Percentiles rank a stretch among this genome's conserved stretches.
Evolutionary conservation across 1,284 basidiomycete species (phyloP).

Genomic region (Fomitiporia mediterranea): DNA sequence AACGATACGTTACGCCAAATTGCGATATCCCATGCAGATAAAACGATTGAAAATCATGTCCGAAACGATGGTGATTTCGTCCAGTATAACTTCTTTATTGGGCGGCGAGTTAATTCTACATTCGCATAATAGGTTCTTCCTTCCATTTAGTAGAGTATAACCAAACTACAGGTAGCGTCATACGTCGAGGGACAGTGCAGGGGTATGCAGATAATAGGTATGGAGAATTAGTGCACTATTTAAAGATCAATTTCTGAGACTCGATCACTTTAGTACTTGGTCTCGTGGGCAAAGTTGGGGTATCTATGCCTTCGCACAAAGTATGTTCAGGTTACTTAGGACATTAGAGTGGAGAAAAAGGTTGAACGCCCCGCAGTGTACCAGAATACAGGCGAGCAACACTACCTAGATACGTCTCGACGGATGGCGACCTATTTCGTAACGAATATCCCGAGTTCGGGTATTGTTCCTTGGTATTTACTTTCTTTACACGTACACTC

Average conservation of each 20-base stretch:
- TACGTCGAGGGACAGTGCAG: slow-evolving; percentile 51
- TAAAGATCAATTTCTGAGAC: neutral
- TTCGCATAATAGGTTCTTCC: slow-evolving; percentile 41
- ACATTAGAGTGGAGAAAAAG: too few species aligned
- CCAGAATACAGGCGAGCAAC: slow-evolving; percentile 41
- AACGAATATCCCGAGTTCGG: slow-evolving; percentile 46
- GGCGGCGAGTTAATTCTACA: neutral
- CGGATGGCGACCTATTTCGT: slow-evolving; percentile 56
- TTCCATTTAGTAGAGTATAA: slow-evolving; percentile 70
- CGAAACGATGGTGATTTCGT: slow-evolving; percentile 24
- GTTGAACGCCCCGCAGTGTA: slow-evolving; percentile 43
- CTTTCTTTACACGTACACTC: neutral
- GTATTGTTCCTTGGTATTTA: slow-evolving; percentile 58
- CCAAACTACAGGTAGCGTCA: slow-evolving; percentile 54
- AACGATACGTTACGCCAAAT: slow-evolving; percentile 23
- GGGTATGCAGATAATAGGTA: slow-evolving; percentile 55
- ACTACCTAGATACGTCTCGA: slow-evolving; percentile 53
- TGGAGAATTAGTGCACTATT: neutral
- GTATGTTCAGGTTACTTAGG: slow-evolving; percentile 34
- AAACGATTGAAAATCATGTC: slow-evolving; percentile 24
- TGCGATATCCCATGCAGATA: slow-evolving; percentile 24
- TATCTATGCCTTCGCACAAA: slow-evolving; percentile 64
- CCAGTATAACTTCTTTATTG: slow-evolving; percentile 21
- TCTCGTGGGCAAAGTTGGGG: slow-evolving; percentile 68
- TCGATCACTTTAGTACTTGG: slow-evolving; percentile 51